Percentiles rank a stretch among this genome's conserved stretches.
Conservation (phyloP, 164 flowering plant species). For the Liriodendron chinense region DNA sequence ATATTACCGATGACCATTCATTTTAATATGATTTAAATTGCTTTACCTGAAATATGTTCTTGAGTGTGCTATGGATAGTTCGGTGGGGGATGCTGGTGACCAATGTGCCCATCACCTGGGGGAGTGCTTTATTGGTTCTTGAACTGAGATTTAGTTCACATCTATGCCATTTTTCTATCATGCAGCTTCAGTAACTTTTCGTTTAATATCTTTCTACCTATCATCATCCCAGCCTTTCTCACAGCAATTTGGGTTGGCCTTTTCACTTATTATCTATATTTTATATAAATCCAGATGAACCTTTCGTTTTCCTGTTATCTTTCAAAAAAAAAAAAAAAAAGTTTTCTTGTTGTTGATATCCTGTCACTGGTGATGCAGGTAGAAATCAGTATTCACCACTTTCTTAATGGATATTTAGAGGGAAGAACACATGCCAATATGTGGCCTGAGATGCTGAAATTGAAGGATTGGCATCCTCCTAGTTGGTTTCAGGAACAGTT, state of each 20-base stretch:
- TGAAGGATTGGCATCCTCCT: conserved; percentile 66
- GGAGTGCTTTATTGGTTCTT: no score
- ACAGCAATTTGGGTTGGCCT: background rate
- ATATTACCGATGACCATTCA: no score
- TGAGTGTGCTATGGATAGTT: no score
- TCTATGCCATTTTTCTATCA: background rate
- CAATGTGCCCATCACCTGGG: no score
- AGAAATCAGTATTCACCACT: conserved; percentile 47
- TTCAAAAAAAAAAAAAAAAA: no score
- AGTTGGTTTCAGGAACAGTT: conserved; percentile 51
- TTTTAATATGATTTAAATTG: no score
- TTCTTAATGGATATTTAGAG: conserved; percentile 49
- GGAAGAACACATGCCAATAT: conserved; percentile 32
- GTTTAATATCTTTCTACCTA: no score
- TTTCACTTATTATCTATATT: no score
- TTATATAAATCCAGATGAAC: no score
- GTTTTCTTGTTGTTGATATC: background rate
- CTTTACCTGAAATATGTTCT: no score
- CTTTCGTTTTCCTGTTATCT: no score
- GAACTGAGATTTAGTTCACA: background rate
- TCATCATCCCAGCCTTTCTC: background rate
- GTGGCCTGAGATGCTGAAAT: conserved; percentile 50
- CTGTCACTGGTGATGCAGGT: conserved; percentile 33
- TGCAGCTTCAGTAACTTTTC: background rate
- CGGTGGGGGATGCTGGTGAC: no score